A percentile compares a stretch with the other conserved stretches of the same genome.
phyloP scores from a whole-genome alignment of 2,329 filamentous ascomycete species.

The Colletotrichum viniferum region DNA sequence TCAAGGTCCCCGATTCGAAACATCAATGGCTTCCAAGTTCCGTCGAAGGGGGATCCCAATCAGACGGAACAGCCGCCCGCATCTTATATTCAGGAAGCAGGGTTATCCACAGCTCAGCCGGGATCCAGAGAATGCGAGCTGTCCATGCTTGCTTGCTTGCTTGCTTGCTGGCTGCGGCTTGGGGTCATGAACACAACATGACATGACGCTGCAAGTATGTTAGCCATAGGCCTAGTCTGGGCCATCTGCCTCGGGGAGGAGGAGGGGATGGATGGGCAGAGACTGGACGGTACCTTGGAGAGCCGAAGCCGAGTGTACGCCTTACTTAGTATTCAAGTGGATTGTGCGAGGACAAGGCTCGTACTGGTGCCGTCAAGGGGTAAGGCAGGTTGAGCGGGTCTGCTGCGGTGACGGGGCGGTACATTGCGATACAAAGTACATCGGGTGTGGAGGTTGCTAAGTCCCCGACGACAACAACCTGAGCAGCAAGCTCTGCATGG shows the following conservation, averaged over 20 bases:
- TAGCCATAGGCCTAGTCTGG: constrained; percentile 5
- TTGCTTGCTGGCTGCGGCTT: background rate
- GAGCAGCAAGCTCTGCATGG: constrained; percentile 22
- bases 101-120: background rate
- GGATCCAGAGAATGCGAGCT: constrained; percentile 3
- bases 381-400: constrained; percentile 13
- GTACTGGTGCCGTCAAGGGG: constrained; percentile 18
- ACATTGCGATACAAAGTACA: constrained; percentile 15
- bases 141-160: background rate
- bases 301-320: background rate
- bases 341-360: constrained; percentile 2
- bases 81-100: background rate
- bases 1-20: constrained; percentile 16
- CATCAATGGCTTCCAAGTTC: background rate
- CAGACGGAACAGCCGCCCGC: background rate
- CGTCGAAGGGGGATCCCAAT: background rate
- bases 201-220: constrained; percentile 10
- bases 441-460: constrained; percentile 16
- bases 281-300: background rate
- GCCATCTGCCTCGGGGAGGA: constrained; percentile 3
- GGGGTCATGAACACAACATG: constrained; percentile 10
- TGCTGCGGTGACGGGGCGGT: constrained; percentile 4
- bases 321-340: constrained; percentile 3
- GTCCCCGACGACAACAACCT: constrained; percentile 13
- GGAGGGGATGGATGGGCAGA: background rate